These are phyloP conservation scores for Papiliotrema nemorosa DNA, from an alignment of 1,284 basidiomycete species.

Conservation along the genomic window DNA sequence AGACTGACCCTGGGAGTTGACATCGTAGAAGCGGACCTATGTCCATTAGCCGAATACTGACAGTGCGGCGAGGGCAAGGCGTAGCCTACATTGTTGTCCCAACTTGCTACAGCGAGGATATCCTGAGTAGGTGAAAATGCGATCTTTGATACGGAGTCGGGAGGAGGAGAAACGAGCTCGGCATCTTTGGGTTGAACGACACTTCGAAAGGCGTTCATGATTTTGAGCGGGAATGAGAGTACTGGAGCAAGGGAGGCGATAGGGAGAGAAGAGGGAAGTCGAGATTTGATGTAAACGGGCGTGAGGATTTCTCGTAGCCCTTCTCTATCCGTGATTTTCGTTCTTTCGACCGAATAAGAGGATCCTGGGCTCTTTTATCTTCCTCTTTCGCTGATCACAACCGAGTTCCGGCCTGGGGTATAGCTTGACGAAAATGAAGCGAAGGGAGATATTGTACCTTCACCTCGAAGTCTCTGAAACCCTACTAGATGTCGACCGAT, in stretches of 20 bases:
- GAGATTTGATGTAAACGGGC: no score
- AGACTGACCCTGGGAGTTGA: conserved; percentile 53
- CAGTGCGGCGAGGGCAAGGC: neutral
- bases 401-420: no score
- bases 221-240: conserved; percentile 2
- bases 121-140: conserved; percentile 64
- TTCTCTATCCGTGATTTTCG: no score
- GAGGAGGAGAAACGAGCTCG: conserved; percentile 67
- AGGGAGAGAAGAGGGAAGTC: conserved; percentile 3
- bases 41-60: neutral
- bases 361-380: no score
- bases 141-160: conserved; percentile 69
- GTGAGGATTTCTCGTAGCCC: no score
- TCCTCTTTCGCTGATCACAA: no score
- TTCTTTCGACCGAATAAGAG: no score
- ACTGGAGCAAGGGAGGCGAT: conserved; percentile 2
- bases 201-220: neutral
- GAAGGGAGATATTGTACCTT: no score
- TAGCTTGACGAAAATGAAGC: no score
- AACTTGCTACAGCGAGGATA: conserved; percentile 69
- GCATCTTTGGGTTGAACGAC: conserved; percentile 58
- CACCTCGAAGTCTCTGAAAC: no score
- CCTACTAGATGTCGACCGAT: neutral
- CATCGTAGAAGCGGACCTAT: conserved; percentile 58
- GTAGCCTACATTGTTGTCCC: conserved; percentile 67